Conservation (phyloP, 2,329 filamentous ascomycete species). For the Pezicula rhizophila region DNA sequence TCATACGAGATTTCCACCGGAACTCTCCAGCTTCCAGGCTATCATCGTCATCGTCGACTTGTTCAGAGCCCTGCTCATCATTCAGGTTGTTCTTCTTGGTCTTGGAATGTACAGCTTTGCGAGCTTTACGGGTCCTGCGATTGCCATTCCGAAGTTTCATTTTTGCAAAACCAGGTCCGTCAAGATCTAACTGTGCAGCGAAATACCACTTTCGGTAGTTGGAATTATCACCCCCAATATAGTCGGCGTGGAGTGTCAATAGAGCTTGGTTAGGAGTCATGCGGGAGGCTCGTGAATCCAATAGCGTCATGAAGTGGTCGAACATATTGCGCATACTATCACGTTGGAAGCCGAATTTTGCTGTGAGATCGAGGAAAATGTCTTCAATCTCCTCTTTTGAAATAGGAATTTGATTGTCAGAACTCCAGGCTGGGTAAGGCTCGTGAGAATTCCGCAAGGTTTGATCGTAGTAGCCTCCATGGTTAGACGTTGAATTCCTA, state of each 20-base stretch:
- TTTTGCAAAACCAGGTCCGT: conserved; percentile 93
- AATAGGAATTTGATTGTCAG: conserved; percentile 91
- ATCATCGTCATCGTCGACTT: conserved; percentile 82
- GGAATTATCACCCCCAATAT: conserved; percentile 96
- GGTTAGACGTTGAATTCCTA: conserved; percentile 93
- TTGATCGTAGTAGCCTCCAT: conserved; percentile 92
- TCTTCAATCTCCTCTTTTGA: conserved; percentile 99
- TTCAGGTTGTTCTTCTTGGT: conserved; percentile 60
- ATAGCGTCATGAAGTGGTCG: conserved; percentile 92
- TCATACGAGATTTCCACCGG: conserved; percentile 98
- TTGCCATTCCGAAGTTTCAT: conserved; percentile 80
- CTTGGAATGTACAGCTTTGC: conserved; percentile 77
- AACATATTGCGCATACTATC: conserved; percentile 99
- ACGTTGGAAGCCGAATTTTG: conserved; percentile 97
- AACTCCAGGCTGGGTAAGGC: conserved; percentile 96
- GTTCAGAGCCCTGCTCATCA: conserved; percentile 76
- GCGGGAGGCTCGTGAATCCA: conserved; percentile 92
- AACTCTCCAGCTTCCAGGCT: conserved; percentile 95
- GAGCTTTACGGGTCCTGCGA: conserved; percentile 71
- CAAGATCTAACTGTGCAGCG: conserved; percentile 89
- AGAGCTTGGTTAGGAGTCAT: conserved; percentile 99
- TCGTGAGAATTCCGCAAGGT: conserved; percentile 88
- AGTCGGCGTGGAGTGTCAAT: conserved; percentile 91
- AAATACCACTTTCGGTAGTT: conserved; percentile 99
- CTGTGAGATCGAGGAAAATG: conserved; percentile 89